Evolutionary conservation across 495 filamentous ascomycete species (phyloP), one percentile per base, ranked within the genome.

Genomic region (Annulohypoxylon moriforme): DNA sequence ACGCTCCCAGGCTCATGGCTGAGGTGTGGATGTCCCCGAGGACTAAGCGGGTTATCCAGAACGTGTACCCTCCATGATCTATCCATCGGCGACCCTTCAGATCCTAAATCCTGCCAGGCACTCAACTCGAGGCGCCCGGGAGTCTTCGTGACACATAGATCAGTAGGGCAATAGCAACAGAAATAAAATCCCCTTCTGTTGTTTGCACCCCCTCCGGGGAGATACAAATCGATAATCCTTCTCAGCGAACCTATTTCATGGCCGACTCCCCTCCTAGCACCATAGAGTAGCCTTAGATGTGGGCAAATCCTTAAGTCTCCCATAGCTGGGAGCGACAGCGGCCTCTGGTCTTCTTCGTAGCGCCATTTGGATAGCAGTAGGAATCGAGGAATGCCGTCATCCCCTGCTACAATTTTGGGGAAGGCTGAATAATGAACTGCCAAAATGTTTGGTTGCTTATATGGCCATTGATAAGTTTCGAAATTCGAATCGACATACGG

Each of bases 31-130:
- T 6, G 40, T 20, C n/a, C 40, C 16, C n/a, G 40, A 9, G n/a
- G 4, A 4, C 1, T 20, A 1, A 18, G 0, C 20, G 11, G 18
- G 8, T 7, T 42, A n/a, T 16, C 14, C 14, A 22, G 4, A 4
- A 29, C 10, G 5, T 52, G 47, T n/a, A 52, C 47, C 24, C 24
- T 52, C 66, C 66, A 63, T 3, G 11, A 42, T 13, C 47, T 4
- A n/a, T 62, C 59, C 25, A 57, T 3, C 16, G 64, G 69, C 24
- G 69, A 72, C n/a, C 49, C 38, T 25, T 68, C 64, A 24, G 69
- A 9, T 2, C 69, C 69, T 11, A 72, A 18, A 10, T 72, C 69
- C 31, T 68, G 57, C 69, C 69, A 72, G 18, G 34, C 31, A 2
- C 8, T 7, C 4, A 72, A 4, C 0, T 16, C 18, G 7, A 50